Evolutionary conservation across 768 basidiomycete genomes (phyloP).

Genomic region (Lenzites betulinus): DNA sequence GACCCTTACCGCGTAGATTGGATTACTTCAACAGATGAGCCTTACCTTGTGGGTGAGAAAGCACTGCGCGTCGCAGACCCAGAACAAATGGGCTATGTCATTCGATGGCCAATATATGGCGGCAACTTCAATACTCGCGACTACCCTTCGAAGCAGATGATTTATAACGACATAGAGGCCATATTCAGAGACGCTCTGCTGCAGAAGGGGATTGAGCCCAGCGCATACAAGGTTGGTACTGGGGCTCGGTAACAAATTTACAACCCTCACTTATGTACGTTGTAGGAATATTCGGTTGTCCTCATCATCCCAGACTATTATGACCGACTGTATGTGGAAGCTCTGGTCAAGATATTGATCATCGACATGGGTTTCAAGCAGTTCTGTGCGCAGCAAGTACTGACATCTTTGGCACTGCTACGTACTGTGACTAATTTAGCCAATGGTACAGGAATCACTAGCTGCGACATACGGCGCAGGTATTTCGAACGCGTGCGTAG

Average conservation of each 20-base stretch:
- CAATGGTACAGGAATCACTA: slow-evolving; percentile 70
- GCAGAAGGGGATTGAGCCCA: slow-evolving; percentile 53
- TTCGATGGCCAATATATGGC: slow-evolving; percentile 84
- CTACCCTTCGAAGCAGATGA: slow-evolving; percentile 68
- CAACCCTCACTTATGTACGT: background rate
- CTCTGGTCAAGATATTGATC: slow-evolving; percentile 72
- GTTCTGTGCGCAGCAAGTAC: slow-evolving; percentile 87
- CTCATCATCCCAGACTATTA: slow-evolving; percentile 93
- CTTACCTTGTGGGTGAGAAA: slow-evolving; percentile 70
- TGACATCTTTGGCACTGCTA: background rate
- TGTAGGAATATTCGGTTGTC: slow-evolving; percentile 82
- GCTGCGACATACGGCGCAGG: slow-evolving; percentile 96
- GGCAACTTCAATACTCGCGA: slow-evolving; percentile 79
- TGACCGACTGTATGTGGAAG: slow-evolving; percentile 80
- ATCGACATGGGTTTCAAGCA: slow-evolving; percentile 89
- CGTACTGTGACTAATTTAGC: background rate
- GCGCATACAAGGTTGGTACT: slow-evolving; percentile 60
- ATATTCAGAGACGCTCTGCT: slow-evolving; percentile 65
- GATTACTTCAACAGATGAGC: slow-evolving; percentile 57
- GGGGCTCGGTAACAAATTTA: background rate
- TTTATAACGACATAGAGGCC: slow-evolving; percentile 76
- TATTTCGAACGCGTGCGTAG: slow-evolving; percentile 91
- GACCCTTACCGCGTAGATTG: slow-evolving; percentile 86
- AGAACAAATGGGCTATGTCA: slow-evolving; percentile 60
- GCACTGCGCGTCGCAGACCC: slow-evolving; percentile 75